Conservation (phyloP, 202 grass and related monocot genomes). For the Dendrocalamus latiflorus region DNA sequence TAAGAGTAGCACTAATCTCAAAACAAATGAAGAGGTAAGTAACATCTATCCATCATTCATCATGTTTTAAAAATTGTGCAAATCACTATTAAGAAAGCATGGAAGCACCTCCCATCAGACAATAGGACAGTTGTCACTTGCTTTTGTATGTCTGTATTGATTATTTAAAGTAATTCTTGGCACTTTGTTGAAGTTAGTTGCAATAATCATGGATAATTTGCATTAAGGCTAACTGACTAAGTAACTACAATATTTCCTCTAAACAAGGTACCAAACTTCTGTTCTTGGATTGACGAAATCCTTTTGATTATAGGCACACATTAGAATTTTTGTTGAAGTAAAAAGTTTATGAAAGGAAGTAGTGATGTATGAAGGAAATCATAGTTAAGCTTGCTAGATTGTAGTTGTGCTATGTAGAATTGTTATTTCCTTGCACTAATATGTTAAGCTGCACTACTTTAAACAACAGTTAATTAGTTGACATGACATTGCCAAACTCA, state of each 20-base stretch:
- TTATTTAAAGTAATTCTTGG: neutral
- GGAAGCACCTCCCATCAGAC: too few species aligned
- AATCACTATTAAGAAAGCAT: too few species aligned
- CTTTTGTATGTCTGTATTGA: neutral
- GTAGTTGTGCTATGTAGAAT: neutral
- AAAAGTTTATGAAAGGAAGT: neutral
- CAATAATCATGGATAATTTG: neutral
- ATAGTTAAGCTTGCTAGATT: neutral
- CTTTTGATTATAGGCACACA: slow-evolving; percentile 1
- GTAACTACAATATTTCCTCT: neutral
- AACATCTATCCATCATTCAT: too few species aligned
- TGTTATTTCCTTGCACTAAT: slow-evolving; percentile 1
- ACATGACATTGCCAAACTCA: neutral
- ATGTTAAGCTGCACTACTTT: neutral
- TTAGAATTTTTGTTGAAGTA: neutral
- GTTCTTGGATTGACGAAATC: neutral
- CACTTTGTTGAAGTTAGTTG: neutral
- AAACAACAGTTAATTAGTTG: neutral
- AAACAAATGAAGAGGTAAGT: too few species aligned
- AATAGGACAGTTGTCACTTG: neutral
- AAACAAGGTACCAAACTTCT: neutral
- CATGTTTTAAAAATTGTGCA: too few species aligned
- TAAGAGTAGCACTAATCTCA: too few species aligned
- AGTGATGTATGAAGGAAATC: slow-evolving; percentile 8
- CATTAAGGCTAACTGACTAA: neutral